Evolutionary conservation across 805 yeast species (phyloP).

Genomic region (Middelhovenomyces tepae): DNA sequence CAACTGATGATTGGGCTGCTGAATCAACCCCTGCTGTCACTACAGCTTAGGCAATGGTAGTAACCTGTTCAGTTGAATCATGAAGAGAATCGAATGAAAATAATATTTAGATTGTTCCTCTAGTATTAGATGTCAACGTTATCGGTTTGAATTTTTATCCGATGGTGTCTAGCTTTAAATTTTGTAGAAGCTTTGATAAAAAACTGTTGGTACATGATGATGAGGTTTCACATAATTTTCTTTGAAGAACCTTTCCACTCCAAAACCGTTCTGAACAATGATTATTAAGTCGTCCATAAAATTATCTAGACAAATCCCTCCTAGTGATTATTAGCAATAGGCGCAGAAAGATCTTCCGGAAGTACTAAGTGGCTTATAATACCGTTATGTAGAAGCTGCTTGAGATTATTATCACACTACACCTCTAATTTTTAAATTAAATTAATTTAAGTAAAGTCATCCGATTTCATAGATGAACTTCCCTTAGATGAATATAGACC

Average conservation of each 20-base stretch:
- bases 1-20: conserved; percentile 36
- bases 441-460: background rate
- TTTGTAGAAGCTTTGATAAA: background rate
- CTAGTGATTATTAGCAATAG: background rate
- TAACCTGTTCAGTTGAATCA: background rate
- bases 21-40: conserved; percentile 27
- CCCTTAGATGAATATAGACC: background rate
- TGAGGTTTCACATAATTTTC: background rate
- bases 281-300: too few relatives aligned
- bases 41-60: conserved; percentile 16
- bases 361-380: background rate
- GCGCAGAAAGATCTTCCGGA: background rate
- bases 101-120: background rate
- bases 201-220: background rate
- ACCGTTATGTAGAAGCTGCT: background rate
- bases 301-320: background rate
- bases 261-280: too few relatives aligned
- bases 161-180: background rate
- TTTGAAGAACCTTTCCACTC: background rate
- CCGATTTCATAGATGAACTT: background rate
- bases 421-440: background rate
- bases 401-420: background rate
- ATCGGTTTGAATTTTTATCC: background rate
- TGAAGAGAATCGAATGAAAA: conserved; percentile 1
- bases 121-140: background rate